Evolutionary conservation across 306 rosid species (phyloP), one percentile per base, ranked within the genome.

Genomic region (Rosa persica): DNA sequence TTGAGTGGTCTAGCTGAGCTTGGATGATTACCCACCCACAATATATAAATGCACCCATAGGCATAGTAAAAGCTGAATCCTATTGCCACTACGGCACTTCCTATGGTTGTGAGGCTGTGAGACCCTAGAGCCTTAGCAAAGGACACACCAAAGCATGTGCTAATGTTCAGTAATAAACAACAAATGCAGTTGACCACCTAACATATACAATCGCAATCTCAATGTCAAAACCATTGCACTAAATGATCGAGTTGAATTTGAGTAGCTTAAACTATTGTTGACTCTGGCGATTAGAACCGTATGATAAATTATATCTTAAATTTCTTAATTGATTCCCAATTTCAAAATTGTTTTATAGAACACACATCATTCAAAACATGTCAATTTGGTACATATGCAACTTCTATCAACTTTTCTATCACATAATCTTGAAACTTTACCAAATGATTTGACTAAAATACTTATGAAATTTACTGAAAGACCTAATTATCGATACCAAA

Each of bases 131-230:
- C 19, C 52, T 25, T 74, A 16, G 47, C 69, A 58, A 60, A 60
- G 78, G 70, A 58, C 69, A 64, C 80, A 76, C 73, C 72, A 74
- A 36, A 48, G 80, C 80, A 48, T 47, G 72, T 65, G 80, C 49
- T 51, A 7, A 38, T 48, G 65, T 48, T 62, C 73, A 61, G 36
- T 44, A 44, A 62, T 64, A 76, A 64, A 12, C 10, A 25, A 27
- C 17, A 61, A 62, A 12, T 46, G 38, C 10, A 47, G 60, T 60
- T 61, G 79, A 75, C 71, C 15, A 62, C 71, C 71, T 69, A 40
- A 39, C 77, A 12, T 17, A 19, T 44, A 22, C 30, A 11, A 47
- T 23, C 42, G 55, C 38, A 74, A n/a, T 30, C 2, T 30, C 34
- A 30, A 39, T 52, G 12, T 75, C 10, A 67, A 52, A 66, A 36